A percentile compares a stretch with the other conserved stretches of the same genome.
phyloP scores from a whole-genome alignment of 176 grass and related monocot genomes.

The Phoenix dactylifera region DNA sequence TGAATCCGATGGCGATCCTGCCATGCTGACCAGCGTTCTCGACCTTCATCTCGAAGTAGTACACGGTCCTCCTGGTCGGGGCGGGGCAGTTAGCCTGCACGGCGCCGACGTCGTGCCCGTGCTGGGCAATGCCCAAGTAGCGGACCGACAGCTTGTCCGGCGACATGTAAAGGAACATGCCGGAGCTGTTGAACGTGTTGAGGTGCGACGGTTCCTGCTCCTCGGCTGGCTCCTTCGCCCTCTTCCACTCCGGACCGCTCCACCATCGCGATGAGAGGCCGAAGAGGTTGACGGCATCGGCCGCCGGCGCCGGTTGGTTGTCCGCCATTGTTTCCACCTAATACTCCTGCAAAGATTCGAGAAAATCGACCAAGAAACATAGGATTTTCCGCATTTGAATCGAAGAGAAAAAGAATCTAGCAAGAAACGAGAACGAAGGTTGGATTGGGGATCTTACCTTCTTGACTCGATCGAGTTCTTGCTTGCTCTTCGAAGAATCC shows the following conservation, averaged over 20 bases:
- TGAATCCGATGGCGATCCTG: slow-evolving; percentile 70
- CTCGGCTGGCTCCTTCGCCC: slow-evolving; percentile 37
- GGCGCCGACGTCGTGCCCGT: slow-evolving; percentile 82
- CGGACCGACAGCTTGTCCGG: slow-evolving; percentile 70
- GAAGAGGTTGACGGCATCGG: slow-evolving; percentile 33
- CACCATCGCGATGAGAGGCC: slow-evolving; percentile 60
- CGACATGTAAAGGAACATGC: slow-evolving; percentile 69
- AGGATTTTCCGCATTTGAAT: too few species aligned
- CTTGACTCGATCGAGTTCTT: too few species aligned
- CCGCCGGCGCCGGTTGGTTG: too few species aligned
- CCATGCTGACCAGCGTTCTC: slow-evolving; percentile 58
- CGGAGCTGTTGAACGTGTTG: slow-evolving; percentile 93
- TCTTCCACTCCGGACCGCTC: slow-evolving; percentile 45
- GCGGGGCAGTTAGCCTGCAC: slow-evolving; percentile 77
- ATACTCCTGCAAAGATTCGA: too few species aligned
- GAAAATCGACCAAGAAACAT: too few species aligned
- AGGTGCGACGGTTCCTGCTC: slow-evolving; percentile 75
- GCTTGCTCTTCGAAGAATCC: too few species aligned
- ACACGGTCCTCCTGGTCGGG: slow-evolving; percentile 48
- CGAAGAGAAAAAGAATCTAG: too few species aligned
- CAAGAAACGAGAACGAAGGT: too few species aligned
- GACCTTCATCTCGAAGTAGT: slow-evolving; percentile 92
- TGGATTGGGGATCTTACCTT: too few species aligned
- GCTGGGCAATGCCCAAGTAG: slow-evolving; percentile 40
- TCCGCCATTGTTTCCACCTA: too few species aligned